A percentile compares a stretch with the other conserved stretches of the same genome.
Evolutionary conservation across 148 eudicot species (phyloP).

Genomic region (Fagopyrum esculentum): DNA sequence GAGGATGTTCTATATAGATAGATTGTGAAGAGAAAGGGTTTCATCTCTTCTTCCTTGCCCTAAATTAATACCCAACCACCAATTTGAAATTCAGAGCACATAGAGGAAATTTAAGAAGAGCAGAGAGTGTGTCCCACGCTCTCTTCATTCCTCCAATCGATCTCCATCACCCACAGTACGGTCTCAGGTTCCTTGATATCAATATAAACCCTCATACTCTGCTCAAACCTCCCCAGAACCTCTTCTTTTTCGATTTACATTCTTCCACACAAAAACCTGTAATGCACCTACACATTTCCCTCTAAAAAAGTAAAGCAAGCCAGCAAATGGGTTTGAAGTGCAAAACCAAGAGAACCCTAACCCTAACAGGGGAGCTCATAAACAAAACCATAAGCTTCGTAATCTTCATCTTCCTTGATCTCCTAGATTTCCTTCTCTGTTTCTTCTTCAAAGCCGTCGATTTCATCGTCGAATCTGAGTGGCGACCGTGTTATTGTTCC

Average conservation of each 20-base stretch:
- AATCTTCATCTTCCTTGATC: conserved; percentile 37
- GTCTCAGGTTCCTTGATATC: too few species aligned
- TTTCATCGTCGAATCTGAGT: conserved; percentile 47
- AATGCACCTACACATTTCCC: not conserved
- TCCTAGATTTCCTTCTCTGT: conserved; percentile 45
- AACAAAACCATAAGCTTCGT: conserved; percentile 41
- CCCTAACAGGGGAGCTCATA: conserved; percentile 20
- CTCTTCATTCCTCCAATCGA: not conserved
- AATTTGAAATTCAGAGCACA: not conserved
- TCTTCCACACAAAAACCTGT: not conserved
- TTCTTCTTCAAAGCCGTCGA: conserved; percentile 37
- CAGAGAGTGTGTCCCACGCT: not conserved
- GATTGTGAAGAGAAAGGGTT: too few species aligned
- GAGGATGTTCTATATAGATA: too few species aligned
- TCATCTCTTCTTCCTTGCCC: not conserved
- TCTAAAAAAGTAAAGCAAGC: not conserved
- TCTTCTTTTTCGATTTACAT: not conserved
- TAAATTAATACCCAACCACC: conserved; percentile 7
- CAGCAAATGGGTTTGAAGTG: not conserved
- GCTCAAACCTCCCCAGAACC: not conserved
- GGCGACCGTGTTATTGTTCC: conserved; percentile 56
- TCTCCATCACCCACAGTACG: not conserved
- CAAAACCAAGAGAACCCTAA: conserved; percentile 8
- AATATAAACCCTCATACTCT: too few species aligned
- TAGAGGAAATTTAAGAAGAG: not conserved